Evolutionary conservation across 176 grass and related monocot genomes (phyloP).

Genomic region (Aechmea fasciata): DNA sequence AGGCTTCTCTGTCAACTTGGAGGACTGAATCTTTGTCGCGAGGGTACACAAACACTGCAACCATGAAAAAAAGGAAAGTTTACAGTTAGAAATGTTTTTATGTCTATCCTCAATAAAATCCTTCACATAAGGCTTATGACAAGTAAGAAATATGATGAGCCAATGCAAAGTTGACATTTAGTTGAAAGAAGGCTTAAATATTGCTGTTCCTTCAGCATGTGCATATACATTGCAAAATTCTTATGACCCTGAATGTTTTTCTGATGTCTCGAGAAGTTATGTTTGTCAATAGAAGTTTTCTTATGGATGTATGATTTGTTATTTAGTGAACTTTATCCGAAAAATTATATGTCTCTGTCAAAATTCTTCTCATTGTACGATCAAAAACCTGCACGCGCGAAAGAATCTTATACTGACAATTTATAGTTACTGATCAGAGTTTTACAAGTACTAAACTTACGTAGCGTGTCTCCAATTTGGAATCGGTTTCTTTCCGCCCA

Average conservation of each 20-base stretch:
- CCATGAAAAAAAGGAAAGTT: neutral
- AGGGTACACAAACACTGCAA: constrained; percentile 63
- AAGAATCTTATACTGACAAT: neutral
- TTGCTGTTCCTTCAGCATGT: too few species aligned
- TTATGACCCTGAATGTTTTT: too few species aligned
- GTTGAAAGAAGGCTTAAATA: neutral
- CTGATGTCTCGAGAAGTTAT: too few species aligned
- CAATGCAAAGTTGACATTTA: neutral
- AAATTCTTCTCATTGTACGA: too few species aligned
- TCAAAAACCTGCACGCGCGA: too few species aligned
- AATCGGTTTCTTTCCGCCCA: constrained; percentile 44
- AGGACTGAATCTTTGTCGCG: constrained; percentile 54
- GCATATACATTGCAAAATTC: too few species aligned
- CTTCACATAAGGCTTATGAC: neutral
- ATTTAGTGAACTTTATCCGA: too few species aligned
- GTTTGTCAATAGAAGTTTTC: too few species aligned
- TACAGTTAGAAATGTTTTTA: too few species aligned
- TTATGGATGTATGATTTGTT: too few species aligned
- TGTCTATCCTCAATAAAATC: too few species aligned
- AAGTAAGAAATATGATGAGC: neutral
- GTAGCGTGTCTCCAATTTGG: constrained; percentile 50
- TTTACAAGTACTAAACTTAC: constrained; percentile 26
- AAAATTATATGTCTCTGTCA: too few species aligned
- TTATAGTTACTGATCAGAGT: neutral
- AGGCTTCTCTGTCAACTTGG: constrained; percentile 40